A percentile compares a stretch with the other conserved stretches of the same genome.
These are phyloP conservation scores for Rhizophagus prolifer DNA, from an alignment of 192 early-diverging fungal species.

Conservation along the genomic window DNA sequence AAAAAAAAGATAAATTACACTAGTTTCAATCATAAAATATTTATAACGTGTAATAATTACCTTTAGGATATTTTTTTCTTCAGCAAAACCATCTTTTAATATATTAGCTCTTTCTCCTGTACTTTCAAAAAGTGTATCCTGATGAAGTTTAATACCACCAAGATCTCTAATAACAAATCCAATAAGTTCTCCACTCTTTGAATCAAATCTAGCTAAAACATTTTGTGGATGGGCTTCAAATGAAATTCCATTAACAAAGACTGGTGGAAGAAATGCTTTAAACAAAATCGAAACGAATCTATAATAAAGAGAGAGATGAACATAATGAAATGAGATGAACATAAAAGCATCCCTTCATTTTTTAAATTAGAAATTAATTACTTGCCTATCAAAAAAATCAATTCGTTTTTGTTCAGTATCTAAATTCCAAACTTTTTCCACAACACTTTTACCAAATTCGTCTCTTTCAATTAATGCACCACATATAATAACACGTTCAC, in stretches of 20 bases:
- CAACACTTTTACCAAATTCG: constrained; percentile 40
- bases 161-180: constrained; percentile 69
- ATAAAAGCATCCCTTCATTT: not conserved
- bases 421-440: constrained; percentile 48
- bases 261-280: constrained; percentile 60
- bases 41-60: too few species aligned
- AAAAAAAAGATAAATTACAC: too few species aligned
- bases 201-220: constrained; percentile 54
- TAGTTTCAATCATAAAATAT: too few species aligned
- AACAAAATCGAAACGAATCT: constrained; percentile 49
- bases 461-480: constrained; percentile 55
- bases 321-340: too few species aligned
- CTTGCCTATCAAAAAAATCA: constrained; percentile 46
- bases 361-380: not conserved
- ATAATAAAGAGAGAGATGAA: not conserved
- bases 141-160: constrained; percentile 66
- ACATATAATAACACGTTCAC: constrained; percentile 53
- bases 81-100: constrained; percentile 55
- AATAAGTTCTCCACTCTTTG: constrained; percentile 44
- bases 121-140: constrained; percentile 44
- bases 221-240: constrained; percentile 71
- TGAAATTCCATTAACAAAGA: constrained; percentile 59
- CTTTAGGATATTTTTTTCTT: constrained; percentile 41
- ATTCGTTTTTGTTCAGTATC: constrained; percentile 43
- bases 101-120: constrained; percentile 51